Evolutionary conservation across 176 grass and related monocot genomes (phyloP).

Genomic region (Oryza nivara): DNA sequence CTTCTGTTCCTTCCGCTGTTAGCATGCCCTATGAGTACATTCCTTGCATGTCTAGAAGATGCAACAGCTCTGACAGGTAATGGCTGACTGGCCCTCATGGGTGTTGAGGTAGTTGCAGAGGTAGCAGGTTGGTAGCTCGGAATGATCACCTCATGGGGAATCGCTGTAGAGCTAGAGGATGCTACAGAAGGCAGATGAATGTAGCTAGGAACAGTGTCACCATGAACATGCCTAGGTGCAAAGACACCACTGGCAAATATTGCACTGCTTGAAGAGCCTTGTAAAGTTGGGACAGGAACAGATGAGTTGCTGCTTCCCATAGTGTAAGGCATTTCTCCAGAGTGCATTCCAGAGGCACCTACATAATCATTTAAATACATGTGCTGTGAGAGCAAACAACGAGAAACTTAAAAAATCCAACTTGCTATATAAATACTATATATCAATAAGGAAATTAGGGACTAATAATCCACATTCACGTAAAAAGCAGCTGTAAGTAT

Average conservation of each 20-base stretch:
- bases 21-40: constrained; percentile 20
- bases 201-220: constrained; percentile 26
- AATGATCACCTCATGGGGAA: constrained; percentile 3
- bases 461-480: constrained; percentile 27
- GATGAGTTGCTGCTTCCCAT: constrained; percentile 38
- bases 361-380: constrained; percentile 27
- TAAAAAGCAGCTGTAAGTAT: constrained; percentile 19
- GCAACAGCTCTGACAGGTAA: constrained; percentile 27
- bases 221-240: constrained; percentile 49
- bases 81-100: neutral
- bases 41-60: constrained; percentile 61
- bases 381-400: constrained; percentile 21
- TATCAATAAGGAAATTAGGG: neutral
- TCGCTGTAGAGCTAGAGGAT: constrained; percentile 38
- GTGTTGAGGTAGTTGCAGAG: constrained; percentile 24
- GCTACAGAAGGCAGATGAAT: constrained; percentile 12
- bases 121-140: constrained; percentile 31
- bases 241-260: constrained; percentile 37
- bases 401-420: neutral
- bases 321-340: constrained; percentile 12
- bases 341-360: constrained; percentile 18
- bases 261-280: constrained; percentile 30
- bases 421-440: neutral
- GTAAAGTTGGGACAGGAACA: constrained; percentile 40
- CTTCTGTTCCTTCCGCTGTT: constrained; percentile 59